Conservation (phyloP, 225 moss, liverwort and hornwort genomes). For the Sphagnum tenellum region DNA sequence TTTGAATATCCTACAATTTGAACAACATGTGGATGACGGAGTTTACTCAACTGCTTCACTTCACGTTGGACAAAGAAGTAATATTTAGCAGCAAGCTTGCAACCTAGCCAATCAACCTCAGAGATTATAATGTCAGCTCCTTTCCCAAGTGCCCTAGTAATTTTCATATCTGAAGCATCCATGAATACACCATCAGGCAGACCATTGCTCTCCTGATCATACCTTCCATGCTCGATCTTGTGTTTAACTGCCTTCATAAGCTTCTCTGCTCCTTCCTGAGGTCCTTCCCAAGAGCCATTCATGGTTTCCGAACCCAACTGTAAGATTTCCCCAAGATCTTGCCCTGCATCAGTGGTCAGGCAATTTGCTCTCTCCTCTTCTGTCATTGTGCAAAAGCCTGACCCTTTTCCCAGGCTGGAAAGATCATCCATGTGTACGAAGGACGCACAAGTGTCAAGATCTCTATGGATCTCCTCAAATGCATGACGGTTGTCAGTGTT, state of each 20-base stretch:
- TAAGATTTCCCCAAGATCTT: slow-evolving; percentile 6
- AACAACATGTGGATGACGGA: slow-evolving; percentile 30
- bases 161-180: not conserved
- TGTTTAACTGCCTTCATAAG: no score
- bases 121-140: no score
- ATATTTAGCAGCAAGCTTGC: slow-evolving; percentile 23
- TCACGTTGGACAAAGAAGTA: no score
- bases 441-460: slow-evolving; percentile 10
- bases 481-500: slow-evolving; percentile 16
- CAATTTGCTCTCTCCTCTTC: not conserved
- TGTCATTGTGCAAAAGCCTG: slow-evolving; percentile 1
- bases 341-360: slow-evolving; percentile 7
- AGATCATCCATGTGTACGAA: slow-evolving; percentile 6
- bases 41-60: slow-evolving; percentile 3
- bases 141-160: slow-evolving; percentile 5
- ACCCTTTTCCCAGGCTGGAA: no score
- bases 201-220: not conserved
- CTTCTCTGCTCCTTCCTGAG: no score
- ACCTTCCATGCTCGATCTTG: no score
- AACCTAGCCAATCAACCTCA: slow-evolving; percentile 14
- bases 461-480: slow-evolving; percentile 21
- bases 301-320: no score
- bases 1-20: slow-evolving; percentile 23
- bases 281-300: no score
- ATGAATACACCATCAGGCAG: slow-evolving; percentile 15